Percentiles rank a stretch among this genome's conserved stretches.
phyloP scores from a whole-genome alignment of 352 stramenopile genomes.

The Globisporangium sylvaticum region DNA sequence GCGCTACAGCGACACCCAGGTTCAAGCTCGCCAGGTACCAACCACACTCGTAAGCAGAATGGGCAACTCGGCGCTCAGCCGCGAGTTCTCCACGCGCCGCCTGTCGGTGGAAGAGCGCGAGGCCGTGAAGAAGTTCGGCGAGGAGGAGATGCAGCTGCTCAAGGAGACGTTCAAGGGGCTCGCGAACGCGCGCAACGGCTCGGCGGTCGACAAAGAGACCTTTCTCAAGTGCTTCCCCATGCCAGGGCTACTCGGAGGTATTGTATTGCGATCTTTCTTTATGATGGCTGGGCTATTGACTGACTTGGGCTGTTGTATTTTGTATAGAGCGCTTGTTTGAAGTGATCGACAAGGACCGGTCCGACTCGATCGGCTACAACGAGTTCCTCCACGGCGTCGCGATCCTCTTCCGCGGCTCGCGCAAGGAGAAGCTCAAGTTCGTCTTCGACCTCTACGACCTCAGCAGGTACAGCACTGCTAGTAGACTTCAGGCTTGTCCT shows the following conservation, averaged over 20 bases:
- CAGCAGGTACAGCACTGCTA: slow-evolving; percentile 42
- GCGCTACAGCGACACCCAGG: too few species aligned
- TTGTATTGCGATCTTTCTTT: too few species aligned
- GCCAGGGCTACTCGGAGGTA: slow-evolving; percentile 84
- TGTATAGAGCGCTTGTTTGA: slow-evolving; percentile 85
- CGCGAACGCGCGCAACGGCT: slow-evolving; percentile 54
- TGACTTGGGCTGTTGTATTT: neutral
- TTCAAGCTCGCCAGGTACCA: neutral
- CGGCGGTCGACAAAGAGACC: slow-evolving; percentile 88
- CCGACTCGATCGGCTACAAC: slow-evolving; percentile 86
- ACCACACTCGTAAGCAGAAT: slow-evolving; percentile 20
- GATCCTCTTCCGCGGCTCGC: slow-evolving; percentile 78
- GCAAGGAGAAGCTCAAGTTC: slow-evolving; percentile 91
- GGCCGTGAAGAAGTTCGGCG: slow-evolving; percentile 71
- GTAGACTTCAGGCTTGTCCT: neutral
- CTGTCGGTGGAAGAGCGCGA: slow-evolving; percentile 54
- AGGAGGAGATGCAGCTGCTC: slow-evolving; percentile 74
- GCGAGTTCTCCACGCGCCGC: slow-evolving; percentile 48
- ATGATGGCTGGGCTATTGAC: too few species aligned
- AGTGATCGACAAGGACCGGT: slow-evolving; percentile 89
- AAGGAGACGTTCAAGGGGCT: slow-evolving; percentile 80
- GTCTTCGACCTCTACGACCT: slow-evolving; percentile 93
- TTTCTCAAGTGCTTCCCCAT: slow-evolving; percentile 94
- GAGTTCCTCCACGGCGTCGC: slow-evolving; percentile 91
- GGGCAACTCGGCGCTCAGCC: slow-evolving; percentile 58